These are phyloP conservation scores for Pittosporum tobira DNA, from an alignment of 129 eudicot species.

Conservation along the genomic window DNA sequence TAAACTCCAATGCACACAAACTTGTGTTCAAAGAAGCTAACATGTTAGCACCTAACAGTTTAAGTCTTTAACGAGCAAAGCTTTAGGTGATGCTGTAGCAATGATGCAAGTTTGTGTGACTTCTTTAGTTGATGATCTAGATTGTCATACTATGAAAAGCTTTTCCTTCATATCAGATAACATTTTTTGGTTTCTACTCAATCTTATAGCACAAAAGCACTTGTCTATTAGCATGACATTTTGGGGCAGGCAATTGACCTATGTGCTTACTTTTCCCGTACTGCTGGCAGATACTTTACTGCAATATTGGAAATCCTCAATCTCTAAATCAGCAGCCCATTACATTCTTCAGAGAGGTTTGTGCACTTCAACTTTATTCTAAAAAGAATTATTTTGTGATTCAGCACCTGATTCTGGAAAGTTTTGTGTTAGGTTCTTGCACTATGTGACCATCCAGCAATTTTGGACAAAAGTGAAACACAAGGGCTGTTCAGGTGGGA, in stretches of 20 bases:
- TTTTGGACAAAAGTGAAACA: constrained; percentile 86
- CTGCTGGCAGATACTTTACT: constrained; percentile 65
- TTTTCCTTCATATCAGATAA: no score
- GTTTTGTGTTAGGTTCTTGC: constrained; percentile 74
- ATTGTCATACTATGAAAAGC: neutral
- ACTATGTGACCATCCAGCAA: constrained; percentile 86
- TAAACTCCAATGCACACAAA: neutral
- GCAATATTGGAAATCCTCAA: constrained; percentile 98
- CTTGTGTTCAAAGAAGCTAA: neutral
- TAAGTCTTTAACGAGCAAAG: no score
- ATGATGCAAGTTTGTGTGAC: neutral
- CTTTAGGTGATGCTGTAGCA: neutral
- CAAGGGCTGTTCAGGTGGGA: constrained; percentile 84
- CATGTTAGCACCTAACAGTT: neutral
- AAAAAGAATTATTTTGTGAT: neutral
- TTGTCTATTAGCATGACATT: neutral
- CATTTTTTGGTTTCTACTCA: neutral
- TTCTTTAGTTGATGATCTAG: neutral
- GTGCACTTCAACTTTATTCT: neutral
- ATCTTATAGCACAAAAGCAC: neutral
- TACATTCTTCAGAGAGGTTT: constrained; percentile 93
- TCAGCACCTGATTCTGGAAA: constrained; percentile 9
- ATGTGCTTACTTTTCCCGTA: constrained; percentile 3
- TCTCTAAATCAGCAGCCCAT: constrained; percentile 96
- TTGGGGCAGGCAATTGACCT: neutral